Base-by-base conservation (phyloP, 257 asterid genomes). In the Lantana camara region DNA sequence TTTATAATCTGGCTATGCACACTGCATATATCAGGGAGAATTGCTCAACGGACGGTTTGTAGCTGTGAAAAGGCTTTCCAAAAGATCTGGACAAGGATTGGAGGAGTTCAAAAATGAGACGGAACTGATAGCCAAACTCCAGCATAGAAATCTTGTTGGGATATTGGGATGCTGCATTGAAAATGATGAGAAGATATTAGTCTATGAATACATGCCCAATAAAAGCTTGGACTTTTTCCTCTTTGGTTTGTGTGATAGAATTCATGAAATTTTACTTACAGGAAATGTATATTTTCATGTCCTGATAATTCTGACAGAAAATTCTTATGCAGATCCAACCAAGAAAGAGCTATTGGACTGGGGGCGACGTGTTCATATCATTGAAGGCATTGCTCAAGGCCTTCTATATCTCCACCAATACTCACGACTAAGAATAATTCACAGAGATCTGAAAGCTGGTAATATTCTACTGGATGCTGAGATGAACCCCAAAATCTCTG, bases 341-440 rank as follows among this genome's bases (percentile, higher is more conserved):
- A 64, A 16, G 60, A 54, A 71, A 64, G 63, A 64, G 54, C 15
- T 35, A 40, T 15, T 64, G 23, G 69, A 60, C 34, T 72, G 72
- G 77, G 20, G 7, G 9, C 65, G 30, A 53, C 72, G 72, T 16
- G 52, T 72, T 37, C 49, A 52, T 24, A 69, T 69, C 38, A 60
- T 69, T 2, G 58, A 57, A 37, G 74, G 74, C 29, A 60, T 69
- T 27, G 74, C 74, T 34, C 60, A 62, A 15, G 74, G 74, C 16
- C 74, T 69, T 24, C 57, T 69, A 41, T 69, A 69, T 29, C 74
- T 69, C 48, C 74, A 69, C 54, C 74, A 69, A 55, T n/a, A 60
- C 20, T 60, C 74, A 20, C 41, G 69, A 41, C 23, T 69, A 11
- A n/a, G 74, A 54, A 60, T 69, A 14, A 53, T 68, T 40, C 74